A percentile compares a stretch with the other conserved stretches of the same genome.
These are phyloP conservation scores for Alternaria arborescens DNA, from an alignment of 2,329 filamentous ascomycete species.

Conservation along the genomic window DNA sequence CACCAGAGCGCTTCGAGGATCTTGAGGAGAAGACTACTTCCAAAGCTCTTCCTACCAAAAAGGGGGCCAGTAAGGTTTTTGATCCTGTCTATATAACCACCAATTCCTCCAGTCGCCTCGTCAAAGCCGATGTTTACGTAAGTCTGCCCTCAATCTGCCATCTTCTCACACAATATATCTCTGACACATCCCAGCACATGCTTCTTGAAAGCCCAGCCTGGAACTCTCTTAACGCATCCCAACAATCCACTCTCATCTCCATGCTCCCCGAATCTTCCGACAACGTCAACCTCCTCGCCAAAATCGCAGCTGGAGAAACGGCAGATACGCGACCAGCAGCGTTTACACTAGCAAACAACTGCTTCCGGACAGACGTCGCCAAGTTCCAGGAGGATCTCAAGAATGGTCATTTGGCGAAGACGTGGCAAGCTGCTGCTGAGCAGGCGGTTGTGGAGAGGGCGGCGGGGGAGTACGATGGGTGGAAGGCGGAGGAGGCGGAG, in stretches of 20 bases:
- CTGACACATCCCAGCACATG: slow-evolving; percentile 35
- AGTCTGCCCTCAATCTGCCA: not conserved
- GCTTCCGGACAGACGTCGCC: slow-evolving; percentile 63
- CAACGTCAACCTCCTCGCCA: slow-evolving; percentile 19
- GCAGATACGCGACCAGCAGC: slow-evolving; percentile 32
- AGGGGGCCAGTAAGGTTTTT: slow-evolving; percentile 33
- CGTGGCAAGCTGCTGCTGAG: slow-evolving; percentile 65
- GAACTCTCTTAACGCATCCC: slow-evolving; percentile 34
- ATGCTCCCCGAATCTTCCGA: slow-evolving; percentile 39
- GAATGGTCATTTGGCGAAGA: slow-evolving; percentile 64
- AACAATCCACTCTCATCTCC: slow-evolving; percentile 33
- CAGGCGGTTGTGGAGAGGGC: slow-evolving; percentile 62
- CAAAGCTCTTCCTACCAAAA: slow-evolving; percentile 20
- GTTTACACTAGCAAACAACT: slow-evolving; percentile 47
- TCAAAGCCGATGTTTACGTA: slow-evolving; percentile 44
- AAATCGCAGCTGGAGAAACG: slow-evolving; percentile 23
- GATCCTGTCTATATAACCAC: slow-evolving; percentile 45
- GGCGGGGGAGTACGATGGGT: slow-evolving; percentile 65
- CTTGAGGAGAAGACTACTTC: slow-evolving; percentile 16
- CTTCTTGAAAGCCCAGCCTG: slow-evolving; percentile 43
- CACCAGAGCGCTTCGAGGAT: slow-evolving; percentile 35
- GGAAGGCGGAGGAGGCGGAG: slow-evolving; percentile 64
- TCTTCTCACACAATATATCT: not conserved
- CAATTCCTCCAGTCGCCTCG: slow-evolving; percentile 40
- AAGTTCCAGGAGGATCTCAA: slow-evolving; percentile 65